Base-by-base conservation (phyloP, 257 asterid genomes). In the Ilex asprella region DNA sequence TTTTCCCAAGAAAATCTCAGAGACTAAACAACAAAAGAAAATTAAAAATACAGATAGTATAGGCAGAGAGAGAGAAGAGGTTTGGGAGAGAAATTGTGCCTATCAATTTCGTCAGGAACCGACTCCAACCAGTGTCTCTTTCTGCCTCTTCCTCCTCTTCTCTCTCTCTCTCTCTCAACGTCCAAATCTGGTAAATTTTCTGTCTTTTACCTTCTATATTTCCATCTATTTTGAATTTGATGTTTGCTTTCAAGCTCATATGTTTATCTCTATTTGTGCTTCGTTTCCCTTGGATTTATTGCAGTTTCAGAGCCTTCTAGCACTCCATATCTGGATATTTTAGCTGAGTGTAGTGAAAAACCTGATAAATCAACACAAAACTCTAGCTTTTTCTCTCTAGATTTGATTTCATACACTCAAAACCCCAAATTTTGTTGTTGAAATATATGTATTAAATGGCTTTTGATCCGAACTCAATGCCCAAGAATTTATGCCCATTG, bases 401-500 rank as follows among this genome's bases (percentile, higher is more conserved):
- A 35, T 35, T 35, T 35, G 7, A 3, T 0, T 35, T 35, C 41
- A 35, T 8, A 35, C 41, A 35, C 41, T 35, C 27, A 21, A 21
- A 21, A 21, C 27, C 27, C 27, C 27, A 21, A 21, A 21, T 21
- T 21, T 21, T 21, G 27, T 21, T 21, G 27, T 21, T 21, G 27
- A 21, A 21, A 21, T 21, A 21, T 21, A 21, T 21, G 27, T 21
- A 21, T 21, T 21, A 58, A 35, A 89, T 89, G 99, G 94, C 92
- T 15, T 89, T 79, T 64, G 95, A 89, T 80, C 95, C 78, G 79
- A 89, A 77, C 76, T 81, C 83, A 39, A 41, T 81, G 29, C 94
- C 95, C 51, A 80, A 77, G 71, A 89, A 83, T 82, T 77, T 92
- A 67, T 92, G 86, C 47, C 97, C 96, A 0, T 61, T 89, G 64